phyloP scores from a whole-genome alignment of 495 filamentous ascomycete genomes.

The Penicillium pancosmium region DNA sequence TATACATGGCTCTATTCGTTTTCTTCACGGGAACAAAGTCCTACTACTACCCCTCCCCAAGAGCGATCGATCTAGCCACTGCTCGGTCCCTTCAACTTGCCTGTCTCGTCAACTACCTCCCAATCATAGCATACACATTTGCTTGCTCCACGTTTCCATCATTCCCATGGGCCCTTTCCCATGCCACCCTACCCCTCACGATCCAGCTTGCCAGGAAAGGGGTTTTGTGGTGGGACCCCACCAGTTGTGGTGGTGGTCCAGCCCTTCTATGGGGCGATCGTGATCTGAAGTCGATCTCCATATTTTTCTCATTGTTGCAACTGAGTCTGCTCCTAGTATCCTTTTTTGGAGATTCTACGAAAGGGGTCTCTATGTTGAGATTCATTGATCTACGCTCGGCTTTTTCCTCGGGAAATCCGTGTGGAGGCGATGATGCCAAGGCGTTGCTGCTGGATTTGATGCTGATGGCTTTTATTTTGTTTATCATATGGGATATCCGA shows the following conservation, averaged over 20 bases:
- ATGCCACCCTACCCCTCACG: conserved; percentile 3
- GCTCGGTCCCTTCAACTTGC: conserved; percentile 11
- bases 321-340: background rate
- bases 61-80: conserved; percentile 14
- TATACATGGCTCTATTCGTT: conserved; percentile 23
- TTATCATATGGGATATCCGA: conserved; percentile 11
- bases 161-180: conserved; percentile 1
- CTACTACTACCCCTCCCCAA: conserved; percentile 23
- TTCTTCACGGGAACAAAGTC: conserved; percentile 4
- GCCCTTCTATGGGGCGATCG: background rate
- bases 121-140: conserved; percentile 2
- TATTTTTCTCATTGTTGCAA: background rate
- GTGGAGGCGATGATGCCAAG: background rate
- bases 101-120: conserved; percentile 1
- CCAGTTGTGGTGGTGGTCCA: background rate
- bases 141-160: conserved; percentile 3
- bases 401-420: background rate
- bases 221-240: background rate
- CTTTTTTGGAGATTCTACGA: background rate
- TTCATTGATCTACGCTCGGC: background rate
- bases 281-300: background rate
- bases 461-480: conserved; percentile 5
- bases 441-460: background rate
- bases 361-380: background rate
- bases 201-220: conserved; percentile 1